These are phyloP conservation scores for Pelargonium australe DNA, from an alignment of 441 rosid genomes.

Conservation along the genomic window DNA sequence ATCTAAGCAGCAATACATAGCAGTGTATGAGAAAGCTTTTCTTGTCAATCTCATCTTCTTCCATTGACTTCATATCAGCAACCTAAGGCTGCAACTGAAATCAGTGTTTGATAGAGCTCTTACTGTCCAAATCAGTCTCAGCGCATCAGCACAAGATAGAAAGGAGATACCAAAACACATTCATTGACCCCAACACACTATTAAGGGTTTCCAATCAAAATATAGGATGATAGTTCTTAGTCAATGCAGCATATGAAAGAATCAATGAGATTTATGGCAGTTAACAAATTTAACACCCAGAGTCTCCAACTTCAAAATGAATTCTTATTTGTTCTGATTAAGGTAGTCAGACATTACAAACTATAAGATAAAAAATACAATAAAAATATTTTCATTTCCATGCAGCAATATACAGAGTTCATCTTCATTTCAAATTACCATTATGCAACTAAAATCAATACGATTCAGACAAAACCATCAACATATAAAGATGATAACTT, in stretches of 20 bases:
- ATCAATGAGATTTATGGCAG: background rate
- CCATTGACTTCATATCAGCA: slow-evolving; percentile 1
- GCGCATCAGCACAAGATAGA: no score
- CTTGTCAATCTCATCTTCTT: background rate
- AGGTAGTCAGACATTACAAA: background rate
- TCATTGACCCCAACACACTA: no score
- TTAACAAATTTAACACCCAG: background rate
- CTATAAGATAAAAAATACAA: background rate
- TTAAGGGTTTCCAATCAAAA: no score
- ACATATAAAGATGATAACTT: background rate
- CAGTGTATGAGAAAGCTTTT: background rate
- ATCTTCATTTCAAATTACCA: background rate
- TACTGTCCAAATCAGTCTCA: background rate
- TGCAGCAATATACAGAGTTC: background rate
- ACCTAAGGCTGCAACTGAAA: background rate
- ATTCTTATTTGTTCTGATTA: background rate
- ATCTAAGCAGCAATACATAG: background rate
- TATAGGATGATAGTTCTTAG: no score
- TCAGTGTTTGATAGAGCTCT: background rate
- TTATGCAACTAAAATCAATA: background rate
- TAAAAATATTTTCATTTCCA: background rate
- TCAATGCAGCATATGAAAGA: background rate
- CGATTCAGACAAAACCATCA: background rate
- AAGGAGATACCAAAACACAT: no score
- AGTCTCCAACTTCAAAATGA: background rate